A percentile compares a stretch with the other conserved stretches of the same genome.
phyloP scores from a whole-genome alignment of 2,329 filamentous ascomycete species.

The Fusarium foetens region DNA sequence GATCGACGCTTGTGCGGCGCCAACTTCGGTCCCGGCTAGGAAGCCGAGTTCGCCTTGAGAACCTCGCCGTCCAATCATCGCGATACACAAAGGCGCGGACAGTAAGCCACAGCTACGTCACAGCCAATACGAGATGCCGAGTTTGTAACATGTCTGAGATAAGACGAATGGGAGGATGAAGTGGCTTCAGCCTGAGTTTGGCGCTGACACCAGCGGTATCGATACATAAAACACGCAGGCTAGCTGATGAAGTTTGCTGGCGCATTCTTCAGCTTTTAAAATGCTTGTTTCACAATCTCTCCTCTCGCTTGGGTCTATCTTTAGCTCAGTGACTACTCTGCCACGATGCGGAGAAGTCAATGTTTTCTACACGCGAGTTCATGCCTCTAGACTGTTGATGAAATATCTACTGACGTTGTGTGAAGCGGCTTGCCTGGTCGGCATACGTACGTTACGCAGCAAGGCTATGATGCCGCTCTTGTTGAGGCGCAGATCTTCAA shows the following conservation, averaged over 20 bases:
- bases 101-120: not conserved
- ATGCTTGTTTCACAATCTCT: not conserved
- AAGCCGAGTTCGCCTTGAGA: not conserved
- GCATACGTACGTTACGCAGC: constrained; percentile 3
- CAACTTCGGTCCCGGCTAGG: not conserved
- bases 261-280: accelerated
- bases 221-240: not conserved
- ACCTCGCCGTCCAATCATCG: not conserved
- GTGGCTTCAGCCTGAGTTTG: not conserved
- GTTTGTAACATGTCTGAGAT: not conserved
- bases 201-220: not conserved
- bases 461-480: constrained; percentile 2
- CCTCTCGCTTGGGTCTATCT: not conserved
- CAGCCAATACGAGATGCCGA: not conserved
- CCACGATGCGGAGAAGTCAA: constrained; percentile 1
- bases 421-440: constrained; percentile 1
- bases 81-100: not conserved
- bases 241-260: accelerated
- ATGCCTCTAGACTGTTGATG: accelerated
- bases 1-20: not conserved
- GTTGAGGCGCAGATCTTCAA: constrained; percentile 13
- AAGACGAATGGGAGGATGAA: not conserved
- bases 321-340: not conserved
- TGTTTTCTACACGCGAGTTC: constrained; percentile 1
- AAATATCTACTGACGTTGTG: accelerated